phyloP scores from a whole-genome alignment of 2,329 filamentous ascomycete species.

The Leptosphaerulina australis region DNA sequence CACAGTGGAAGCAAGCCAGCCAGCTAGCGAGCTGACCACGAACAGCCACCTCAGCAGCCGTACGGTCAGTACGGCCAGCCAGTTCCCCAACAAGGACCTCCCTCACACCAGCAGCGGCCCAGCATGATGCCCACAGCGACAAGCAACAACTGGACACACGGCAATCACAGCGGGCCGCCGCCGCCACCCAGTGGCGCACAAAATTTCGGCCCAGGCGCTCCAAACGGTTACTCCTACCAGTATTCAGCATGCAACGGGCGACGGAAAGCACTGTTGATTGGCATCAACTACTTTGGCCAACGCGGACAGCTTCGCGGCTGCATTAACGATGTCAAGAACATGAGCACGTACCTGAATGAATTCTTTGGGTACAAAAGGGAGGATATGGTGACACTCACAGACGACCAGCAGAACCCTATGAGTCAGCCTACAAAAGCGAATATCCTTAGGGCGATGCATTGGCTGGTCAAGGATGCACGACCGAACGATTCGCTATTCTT shows the following conservation, averaged over 20 bases:
- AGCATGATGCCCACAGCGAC: constrained; percentile 59
- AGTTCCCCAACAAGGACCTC: constrained; percentile 28
- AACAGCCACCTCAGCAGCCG: constrained; percentile 44
- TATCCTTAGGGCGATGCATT: constrained; percentile 94
- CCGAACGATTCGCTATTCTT: constrained; percentile 97
- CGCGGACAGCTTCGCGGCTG: constrained; percentile 88
- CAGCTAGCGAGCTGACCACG: constrained; percentile 26
- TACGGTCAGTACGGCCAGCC: constrained; percentile 37
- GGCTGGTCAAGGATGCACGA: constrained; percentile 90
- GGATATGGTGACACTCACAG: constrained; percentile 95
- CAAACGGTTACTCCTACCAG: constrained; percentile 80
- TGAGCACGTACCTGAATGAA: constrained; percentile 87
- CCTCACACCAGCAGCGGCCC: constrained; percentile 39
- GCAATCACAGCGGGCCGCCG: constrained; percentile 64
- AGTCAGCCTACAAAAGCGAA: constrained; percentile 96
- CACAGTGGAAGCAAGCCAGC: not conserved
- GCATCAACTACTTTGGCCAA: constrained; percentile 96
- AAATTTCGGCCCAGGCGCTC: constrained; percentile 70
- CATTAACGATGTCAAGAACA: constrained; percentile 97
- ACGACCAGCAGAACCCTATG: constrained; percentile 97
- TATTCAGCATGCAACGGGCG: constrained; percentile 90
- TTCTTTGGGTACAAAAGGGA: constrained; percentile 92
- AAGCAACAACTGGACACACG: constrained; percentile 53
- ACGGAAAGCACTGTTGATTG: constrained; percentile 87
- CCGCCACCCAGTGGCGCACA: constrained; percentile 67